Percentiles rank a stretch among this genome's conserved stretches.
These are phyloP conservation scores for Dimocarpus longan DNA, from an alignment of 345 rosid genomes.

Conservation along the genomic window DNA sequence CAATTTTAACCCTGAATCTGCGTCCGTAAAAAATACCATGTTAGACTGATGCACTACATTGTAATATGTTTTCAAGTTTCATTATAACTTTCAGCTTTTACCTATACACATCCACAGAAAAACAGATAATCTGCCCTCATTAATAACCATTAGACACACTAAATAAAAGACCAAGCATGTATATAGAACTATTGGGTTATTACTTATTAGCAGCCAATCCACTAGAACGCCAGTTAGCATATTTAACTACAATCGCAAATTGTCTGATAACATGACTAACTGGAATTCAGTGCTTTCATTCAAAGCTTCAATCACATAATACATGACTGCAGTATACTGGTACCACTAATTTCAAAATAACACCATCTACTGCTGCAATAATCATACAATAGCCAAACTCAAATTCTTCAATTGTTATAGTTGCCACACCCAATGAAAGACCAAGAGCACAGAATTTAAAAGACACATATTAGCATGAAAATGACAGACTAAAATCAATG, in stretches of 20 bases:
- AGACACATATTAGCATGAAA: background rate
- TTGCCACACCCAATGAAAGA: background rate
- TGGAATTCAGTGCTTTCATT: too few species aligned
- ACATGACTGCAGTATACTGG: too few species aligned
- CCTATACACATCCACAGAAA: background rate
- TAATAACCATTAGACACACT: background rate
- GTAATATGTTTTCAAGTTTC: too few species aligned
- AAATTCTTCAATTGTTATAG: background rate
- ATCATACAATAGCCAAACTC: background rate
- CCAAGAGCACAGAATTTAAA: background rate
- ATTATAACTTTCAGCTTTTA: background rate
- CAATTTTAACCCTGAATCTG: background rate
- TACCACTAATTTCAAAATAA: too few species aligned
- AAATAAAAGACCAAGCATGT: background rate
- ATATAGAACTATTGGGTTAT: background rate
- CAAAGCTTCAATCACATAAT: too few species aligned
- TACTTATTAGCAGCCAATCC: background rate
- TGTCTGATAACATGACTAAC: background rate
- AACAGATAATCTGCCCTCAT: background rate
- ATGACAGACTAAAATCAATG: background rate
- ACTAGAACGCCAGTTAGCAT: background rate
- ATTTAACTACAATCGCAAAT: background rate
- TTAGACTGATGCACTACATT: too few species aligned
- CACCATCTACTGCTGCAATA: background rate
- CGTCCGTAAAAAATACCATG: background rate